Conservation (phyloP, 202 grass and related monocot species). For the Bolboschoenoplectus hybrid region DNA sequence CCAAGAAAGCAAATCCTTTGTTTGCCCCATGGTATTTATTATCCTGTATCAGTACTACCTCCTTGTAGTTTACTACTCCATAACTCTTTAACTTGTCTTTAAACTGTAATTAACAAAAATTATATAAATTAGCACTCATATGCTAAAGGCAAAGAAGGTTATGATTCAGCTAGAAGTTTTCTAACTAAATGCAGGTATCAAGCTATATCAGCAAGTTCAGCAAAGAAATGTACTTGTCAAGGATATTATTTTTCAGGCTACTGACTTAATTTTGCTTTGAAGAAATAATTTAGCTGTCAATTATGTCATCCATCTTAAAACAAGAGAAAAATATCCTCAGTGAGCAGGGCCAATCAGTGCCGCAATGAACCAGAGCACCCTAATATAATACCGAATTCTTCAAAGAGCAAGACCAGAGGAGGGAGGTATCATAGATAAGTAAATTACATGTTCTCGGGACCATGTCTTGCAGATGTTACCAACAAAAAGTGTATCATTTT, state of each 20-base stretch:
- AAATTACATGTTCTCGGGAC: constrained; percentile 85
- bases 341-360: neutral
- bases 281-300: constrained; percentile 7
- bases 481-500: constrained; percentile 92
- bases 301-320: neutral
- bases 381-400: constrained; percentile 6
- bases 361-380: neutral
- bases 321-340: neutral
- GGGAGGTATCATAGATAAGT: neutral
- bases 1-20: constrained; percentile 91
- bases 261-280: neutral
- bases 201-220: neutral
- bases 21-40: constrained; percentile 79
- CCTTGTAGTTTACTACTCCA: constrained; percentile 82
- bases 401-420: neutral
- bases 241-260: neutral
- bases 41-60: constrained; percentile 75
- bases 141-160: constrained; percentile 11
- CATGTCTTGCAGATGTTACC: constrained; percentile 98
- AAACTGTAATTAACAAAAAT: constrained; percentile 52
- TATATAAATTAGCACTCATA: constrained; percentile 17
- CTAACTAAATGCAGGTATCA: neutral
- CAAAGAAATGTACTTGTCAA: neutral
- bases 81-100: constrained; percentile 90
- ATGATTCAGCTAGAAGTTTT: constrained; percentile 23